These are phyloP conservation scores for Corynascus novoguineensis DNA, from an alignment of 495 filamentous ascomycete genomes.

Conservation along the genomic window DNA sequence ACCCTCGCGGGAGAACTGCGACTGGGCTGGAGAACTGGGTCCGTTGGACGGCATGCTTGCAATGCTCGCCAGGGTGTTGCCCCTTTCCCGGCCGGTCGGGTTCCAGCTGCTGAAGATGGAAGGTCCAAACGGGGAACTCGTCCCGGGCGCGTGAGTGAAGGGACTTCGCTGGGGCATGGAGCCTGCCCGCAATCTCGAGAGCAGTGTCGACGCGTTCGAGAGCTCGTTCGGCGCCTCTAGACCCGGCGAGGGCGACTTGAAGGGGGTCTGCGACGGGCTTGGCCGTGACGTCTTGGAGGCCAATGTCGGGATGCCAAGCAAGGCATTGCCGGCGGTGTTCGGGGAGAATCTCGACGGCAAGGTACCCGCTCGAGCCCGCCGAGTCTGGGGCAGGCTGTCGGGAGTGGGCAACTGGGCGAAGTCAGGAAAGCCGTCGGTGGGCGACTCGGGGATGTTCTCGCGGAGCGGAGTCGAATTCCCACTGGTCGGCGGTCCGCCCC, in stretches of 20 bases:
- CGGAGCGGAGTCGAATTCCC: conserved; percentile 92
- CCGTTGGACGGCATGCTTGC: conserved; percentile 66
- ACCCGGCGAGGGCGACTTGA: conserved; percentile 67
- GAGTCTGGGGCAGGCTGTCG: conserved; percentile 52
- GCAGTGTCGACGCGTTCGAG: conserved; percentile 61
- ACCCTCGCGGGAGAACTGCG: conserved; percentile 86
- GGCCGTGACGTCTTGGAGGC: conserved; percentile 79
- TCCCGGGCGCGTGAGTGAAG: conserved; percentile 51
- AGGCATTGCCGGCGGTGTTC: conserved; percentile 52
- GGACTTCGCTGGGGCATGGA: conserved; percentile 89
- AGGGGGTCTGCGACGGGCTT: conserved; percentile 87
- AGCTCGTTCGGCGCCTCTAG: conserved; percentile 53
- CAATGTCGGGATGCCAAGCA: conserved; percentile 57
- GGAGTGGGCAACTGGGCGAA: conserved; percentile 60
- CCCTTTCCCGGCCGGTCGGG: conserved; percentile 63
- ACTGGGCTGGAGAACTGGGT: conserved; percentile 81
- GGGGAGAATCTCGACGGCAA: conserved; percentile 89
- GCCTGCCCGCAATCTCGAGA: conserved; percentile 86
- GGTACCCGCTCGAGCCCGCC: conserved; percentile 85
- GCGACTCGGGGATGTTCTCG: conserved; percentile 97
- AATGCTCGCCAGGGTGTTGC: conserved; percentile 81
- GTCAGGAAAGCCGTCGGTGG: conserved; percentile 91
- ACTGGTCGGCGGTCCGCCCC: conserved; percentile 87
- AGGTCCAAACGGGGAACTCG: conserved; percentile 69
- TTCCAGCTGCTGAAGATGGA: conserved; percentile 87